Conservation (phyloP, 2,329 filamentous ascomycete species). For the Clonostachys rosea region DNA sequence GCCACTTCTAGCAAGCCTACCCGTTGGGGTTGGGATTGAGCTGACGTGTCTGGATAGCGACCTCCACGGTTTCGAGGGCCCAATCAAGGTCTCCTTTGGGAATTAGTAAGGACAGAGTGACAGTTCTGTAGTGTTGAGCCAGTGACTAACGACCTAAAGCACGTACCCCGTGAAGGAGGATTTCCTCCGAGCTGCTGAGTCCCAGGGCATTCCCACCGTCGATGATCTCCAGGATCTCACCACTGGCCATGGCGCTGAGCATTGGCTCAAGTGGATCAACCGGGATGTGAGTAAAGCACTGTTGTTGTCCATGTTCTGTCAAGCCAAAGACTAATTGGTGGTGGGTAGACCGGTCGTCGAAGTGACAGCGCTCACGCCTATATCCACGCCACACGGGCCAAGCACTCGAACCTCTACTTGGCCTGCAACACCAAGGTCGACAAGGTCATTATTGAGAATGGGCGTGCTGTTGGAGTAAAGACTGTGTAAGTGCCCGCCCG, state of each 20-base stretch:
- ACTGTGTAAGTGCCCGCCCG: constrained; percentile 37
- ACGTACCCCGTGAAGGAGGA: constrained; percentile 80
- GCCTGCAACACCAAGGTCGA: constrained; percentile 74
- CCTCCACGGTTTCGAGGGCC: constrained; percentile 72
- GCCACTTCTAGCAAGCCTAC: background rate
- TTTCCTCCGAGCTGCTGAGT: constrained; percentile 68
- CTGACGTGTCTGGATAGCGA: constrained; percentile 25
- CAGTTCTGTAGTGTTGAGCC: constrained; percentile 7
- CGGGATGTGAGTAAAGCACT: constrained; percentile 38
- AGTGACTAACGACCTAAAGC: constrained; percentile 15
- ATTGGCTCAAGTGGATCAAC: constrained; percentile 87
- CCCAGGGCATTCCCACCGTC: constrained; percentile 67
- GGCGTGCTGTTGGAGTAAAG: constrained; percentile 65
- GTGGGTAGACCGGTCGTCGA: constrained; percentile 48
- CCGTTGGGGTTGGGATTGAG: background rate
- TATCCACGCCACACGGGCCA: constrained; percentile 68
- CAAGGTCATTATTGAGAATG: constrained; percentile 70
- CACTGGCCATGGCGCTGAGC: constrained; percentile 68
- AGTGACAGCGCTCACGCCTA: constrained; percentile 76
- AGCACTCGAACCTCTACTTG: constrained; percentile 67
- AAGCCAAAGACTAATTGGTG: constrained; percentile 27
- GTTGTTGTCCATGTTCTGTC: background rate
- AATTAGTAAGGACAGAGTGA: constrained; percentile 44
- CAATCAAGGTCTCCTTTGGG: constrained; percentile 78
- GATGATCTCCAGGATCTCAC: constrained; percentile 72